Conservation (phyloP, 441 rosid species). For the Mallotus japonicus region DNA sequence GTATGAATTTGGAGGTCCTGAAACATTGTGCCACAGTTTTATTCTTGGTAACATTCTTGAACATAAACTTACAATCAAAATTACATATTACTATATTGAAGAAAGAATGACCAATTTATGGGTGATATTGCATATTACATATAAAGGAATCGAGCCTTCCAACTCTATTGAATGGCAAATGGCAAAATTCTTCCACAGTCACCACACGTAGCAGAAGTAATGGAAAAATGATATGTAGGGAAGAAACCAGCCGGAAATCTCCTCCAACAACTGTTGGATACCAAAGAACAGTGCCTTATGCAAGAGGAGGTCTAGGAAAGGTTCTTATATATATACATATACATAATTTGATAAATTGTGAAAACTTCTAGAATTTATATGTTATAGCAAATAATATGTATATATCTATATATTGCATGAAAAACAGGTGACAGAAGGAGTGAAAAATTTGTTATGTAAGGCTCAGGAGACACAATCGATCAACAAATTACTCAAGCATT, state of each 20-base stretch:
- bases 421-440: conserved; percentile 60
- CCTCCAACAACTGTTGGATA: conserved; percentile 37
- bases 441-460: conserved; percentile 57
- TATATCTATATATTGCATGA: background rate
- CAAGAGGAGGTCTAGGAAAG: conserved; percentile 60
- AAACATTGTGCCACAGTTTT: conserved; percentile 93
- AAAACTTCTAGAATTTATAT: too few relatives aligned
- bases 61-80: too few relatives aligned
- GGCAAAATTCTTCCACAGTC: conserved; percentile 41
- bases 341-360: too few relatives aligned
- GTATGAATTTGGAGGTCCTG: conserved; percentile 88
- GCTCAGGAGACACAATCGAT: conserved; percentile 65
- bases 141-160: conserved; percentile 84
- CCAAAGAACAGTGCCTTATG: conserved; percentile 70
- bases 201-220: conserved; percentile 74
- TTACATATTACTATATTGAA: too few relatives aligned
- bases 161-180: conserved; percentile 45
- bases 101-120: background rate
- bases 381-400: too few relatives aligned
- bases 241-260: conserved; percentile 43
- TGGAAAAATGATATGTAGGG: conserved; percentile 33
- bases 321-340: conserved; percentile 22
- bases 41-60: conserved; percentile 51
- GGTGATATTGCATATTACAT: background rate
- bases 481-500: conserved; percentile 58